Evolutionary conservation across 768 basidiomycete species (phyloP).

Genomic region (Lentinula lateritia): DNA sequence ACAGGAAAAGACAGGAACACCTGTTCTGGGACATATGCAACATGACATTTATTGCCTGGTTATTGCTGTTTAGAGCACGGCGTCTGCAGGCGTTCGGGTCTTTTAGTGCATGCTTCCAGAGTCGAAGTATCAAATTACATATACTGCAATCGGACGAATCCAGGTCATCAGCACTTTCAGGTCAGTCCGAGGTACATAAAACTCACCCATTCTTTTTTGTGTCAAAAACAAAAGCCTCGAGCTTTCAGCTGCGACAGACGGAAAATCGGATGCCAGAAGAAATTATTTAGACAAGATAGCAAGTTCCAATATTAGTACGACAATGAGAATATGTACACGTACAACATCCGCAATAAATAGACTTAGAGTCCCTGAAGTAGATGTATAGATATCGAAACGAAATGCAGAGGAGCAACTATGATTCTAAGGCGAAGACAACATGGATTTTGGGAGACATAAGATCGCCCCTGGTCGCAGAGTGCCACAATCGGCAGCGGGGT

Average conservation of each 20-base stretch:
- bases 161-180: not conserved
- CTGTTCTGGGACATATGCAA: not conserved
- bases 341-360: not conserved
- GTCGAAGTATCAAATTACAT: too few relatives aligned
- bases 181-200: not conserved
- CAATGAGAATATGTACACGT: not conserved
- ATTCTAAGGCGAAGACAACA: not conserved
- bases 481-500: conserved; percentile 50
- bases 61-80: not conserved
- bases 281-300: not conserved
- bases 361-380: not conserved
- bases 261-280: not conserved
- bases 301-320: not conserved
- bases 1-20: not conserved
- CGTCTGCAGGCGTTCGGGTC: not conserved
- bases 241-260: not conserved
- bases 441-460: conserved; percentile 45
- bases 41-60: not conserved
- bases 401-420: not conserved
- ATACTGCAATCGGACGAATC: not conserved
- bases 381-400: not conserved
- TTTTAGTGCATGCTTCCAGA: not conserved
- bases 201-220: not conserved
- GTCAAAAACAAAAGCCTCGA: not conserved
- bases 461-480: conserved; percentile 53